phyloP scores from a whole-genome alignment of 441 rosid genomes.

The Raphanus hybrid region DNA sequence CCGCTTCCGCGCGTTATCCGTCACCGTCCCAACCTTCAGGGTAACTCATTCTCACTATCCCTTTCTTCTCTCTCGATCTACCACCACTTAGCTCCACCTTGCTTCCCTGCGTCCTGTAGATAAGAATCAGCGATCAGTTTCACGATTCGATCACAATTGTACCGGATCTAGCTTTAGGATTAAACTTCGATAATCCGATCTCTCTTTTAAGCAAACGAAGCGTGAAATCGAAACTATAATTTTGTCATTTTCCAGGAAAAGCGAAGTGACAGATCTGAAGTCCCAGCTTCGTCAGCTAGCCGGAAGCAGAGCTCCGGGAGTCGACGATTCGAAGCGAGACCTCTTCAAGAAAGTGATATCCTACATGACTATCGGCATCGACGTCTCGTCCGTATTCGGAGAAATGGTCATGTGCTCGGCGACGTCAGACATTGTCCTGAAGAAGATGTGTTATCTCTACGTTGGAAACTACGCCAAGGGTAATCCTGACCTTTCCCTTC shows the following conservation, averaged over 20 bases:
- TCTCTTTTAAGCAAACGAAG: conserved; percentile 14
- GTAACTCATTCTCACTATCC: conserved; percentile 45
- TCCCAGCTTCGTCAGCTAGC: conserved; percentile 95
- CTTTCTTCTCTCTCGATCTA: conserved; percentile 7
- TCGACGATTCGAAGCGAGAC: conserved; percentile 94
- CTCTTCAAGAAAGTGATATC: conserved; percentile 96
- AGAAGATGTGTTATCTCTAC: conserved; percentile 98
- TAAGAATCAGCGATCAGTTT: conserved; percentile 11
- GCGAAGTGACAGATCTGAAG: conserved; percentile 92
- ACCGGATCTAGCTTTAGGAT: conserved; percentile 27
- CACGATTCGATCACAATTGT: conserved; percentile 20
- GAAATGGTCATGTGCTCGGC: conserved; percentile 99
- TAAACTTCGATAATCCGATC: conserved; percentile 11
- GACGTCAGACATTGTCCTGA: conserved; percentile 91
- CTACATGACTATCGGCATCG: conserved; percentile 92
- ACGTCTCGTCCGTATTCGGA: conserved; percentile 92
- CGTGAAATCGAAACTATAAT: conserved; percentile 1
- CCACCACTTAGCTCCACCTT: neutral
- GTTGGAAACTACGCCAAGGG: conserved; percentile 97
- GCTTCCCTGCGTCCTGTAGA: neutral
- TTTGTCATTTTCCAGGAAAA: conserved; percentile 57
- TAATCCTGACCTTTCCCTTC: conserved; percentile 89
- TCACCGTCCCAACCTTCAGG: conserved; percentile 98
- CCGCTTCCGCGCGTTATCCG: conserved; percentile 69
- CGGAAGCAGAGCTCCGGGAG: conserved; percentile 94